Conservation (phyloP, 805 yeast species). For the Candida nemodendra region DNA sequence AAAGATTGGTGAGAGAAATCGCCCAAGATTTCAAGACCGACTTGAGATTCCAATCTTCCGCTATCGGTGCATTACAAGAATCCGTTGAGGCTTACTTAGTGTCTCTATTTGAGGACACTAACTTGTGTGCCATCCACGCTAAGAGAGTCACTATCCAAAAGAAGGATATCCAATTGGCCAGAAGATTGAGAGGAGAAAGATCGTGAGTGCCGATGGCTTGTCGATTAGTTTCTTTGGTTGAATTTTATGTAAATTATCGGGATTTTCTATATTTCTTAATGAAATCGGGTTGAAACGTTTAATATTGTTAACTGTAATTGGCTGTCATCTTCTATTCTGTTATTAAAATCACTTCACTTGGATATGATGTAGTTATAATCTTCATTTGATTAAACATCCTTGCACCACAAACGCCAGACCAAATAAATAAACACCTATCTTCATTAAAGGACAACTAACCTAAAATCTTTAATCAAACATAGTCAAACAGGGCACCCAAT, state of each 20-base stretch:
- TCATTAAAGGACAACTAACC: too few relatives aligned
- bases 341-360: too few relatives aligned
- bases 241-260: constrained; percentile 16
- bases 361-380: background rate
- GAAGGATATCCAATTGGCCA: constrained; percentile 97
- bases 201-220: constrained; percentile 43
- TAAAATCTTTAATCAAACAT: too few relatives aligned
- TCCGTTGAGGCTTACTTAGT: constrained; percentile 98
- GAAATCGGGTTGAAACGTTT: constrained; percentile 14
- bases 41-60: constrained; percentile 95
- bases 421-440: too few relatives aligned
- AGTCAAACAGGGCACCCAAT: too few relatives aligned
- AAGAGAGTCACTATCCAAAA: constrained; percentile 98
- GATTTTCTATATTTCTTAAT: constrained; percentile 15
- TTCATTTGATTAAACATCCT: background rate
- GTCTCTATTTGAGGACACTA: constrained; percentile 94
- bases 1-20: constrained; percentile 93
- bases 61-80: constrained; percentile 97
- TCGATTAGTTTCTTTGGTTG: too few relatives aligned
- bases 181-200: constrained; percentile 98
- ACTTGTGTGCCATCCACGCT: constrained; percentile 98
- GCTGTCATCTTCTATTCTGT: too few relatives aligned
- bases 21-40: constrained; percentile 93
- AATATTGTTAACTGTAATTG: background rate
- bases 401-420: too few relatives aligned